A percentile compares a stretch with the other conserved stretches of the same genome.
Evolutionary conservation across 768 basidiomycete genomes (phyloP).

Genomic region (Candolleomyces efflorescens): DNA sequence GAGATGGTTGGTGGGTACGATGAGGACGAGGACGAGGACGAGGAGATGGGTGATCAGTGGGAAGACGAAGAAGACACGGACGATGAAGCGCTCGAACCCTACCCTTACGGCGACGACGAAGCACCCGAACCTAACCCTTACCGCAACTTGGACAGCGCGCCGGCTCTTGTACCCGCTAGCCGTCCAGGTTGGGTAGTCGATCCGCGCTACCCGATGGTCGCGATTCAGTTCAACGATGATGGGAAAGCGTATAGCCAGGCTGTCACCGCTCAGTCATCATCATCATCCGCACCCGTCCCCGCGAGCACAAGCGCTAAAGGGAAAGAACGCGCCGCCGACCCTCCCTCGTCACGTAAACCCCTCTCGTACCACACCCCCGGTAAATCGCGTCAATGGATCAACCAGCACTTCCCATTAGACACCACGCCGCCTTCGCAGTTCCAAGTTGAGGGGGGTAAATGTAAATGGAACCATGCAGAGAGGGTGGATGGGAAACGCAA

Average conservation of each 20-base stretch:
- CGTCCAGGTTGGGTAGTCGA: neutral
- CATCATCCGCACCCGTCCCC: neutral
- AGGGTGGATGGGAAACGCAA: too few relatives aligned
- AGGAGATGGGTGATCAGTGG: neutral
- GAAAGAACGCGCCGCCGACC: neutral
- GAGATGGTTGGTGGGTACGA: neutral
- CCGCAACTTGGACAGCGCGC: neutral
- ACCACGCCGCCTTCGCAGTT: neutral
- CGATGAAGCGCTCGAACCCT: neutral
- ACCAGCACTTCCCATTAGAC: neutral
- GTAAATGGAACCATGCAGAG: neutral
- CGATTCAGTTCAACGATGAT: neutral
- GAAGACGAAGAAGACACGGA: neutral
- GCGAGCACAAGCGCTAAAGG: neutral
- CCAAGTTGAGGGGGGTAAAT: neutral
- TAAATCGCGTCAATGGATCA: neutral
- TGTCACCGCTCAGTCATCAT: too few relatives aligned
- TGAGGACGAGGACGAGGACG: neutral
- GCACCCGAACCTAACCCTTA: too few relatives aligned
- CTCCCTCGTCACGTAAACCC: neutral
- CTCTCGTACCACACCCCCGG: neutral
- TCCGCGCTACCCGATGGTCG: neutral
- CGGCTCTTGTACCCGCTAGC: neutral
- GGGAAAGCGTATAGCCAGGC: too few relatives aligned
- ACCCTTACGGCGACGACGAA: neutral